phyloP scores from a whole-genome alignment of 345 rosid genomes.

The Dovyalis caffra region DNA sequence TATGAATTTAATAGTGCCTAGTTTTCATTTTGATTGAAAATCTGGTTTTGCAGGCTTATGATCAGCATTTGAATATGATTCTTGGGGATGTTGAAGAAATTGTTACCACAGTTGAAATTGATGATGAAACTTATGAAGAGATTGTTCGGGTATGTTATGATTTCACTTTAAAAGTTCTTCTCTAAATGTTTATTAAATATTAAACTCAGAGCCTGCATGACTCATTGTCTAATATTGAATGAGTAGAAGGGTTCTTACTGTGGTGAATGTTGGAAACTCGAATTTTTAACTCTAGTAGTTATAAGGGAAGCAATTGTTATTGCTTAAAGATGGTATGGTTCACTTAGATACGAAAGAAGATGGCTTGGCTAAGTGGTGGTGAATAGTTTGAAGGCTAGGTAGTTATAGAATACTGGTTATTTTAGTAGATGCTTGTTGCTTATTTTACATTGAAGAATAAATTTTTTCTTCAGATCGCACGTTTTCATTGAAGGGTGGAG shows the following conservation, averaged over 20 bases:
- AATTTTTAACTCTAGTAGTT: not conserved
- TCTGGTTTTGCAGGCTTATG: slow-evolving; percentile 73
- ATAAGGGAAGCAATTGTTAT: not conserved
- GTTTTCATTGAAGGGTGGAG: not conserved
- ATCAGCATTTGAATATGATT: slow-evolving; percentile 99
- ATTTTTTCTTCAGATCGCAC: not conserved
- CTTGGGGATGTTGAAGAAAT: slow-evolving; percentile 98
- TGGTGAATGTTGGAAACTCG: not conserved
- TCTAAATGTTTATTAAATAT: not conserved
- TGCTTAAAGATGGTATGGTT: not conserved
- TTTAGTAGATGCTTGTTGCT: not conserved
- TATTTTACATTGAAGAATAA: not conserved
- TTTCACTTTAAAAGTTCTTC: not conserved
- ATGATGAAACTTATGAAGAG: slow-evolving; percentile 98
- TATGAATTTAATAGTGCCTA: not conserved
- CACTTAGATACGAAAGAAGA: not conserved
- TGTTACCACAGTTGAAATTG: slow-evolving; percentile 94
- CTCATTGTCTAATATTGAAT: not conserved
- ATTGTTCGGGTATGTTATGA: slow-evolving; percentile 77
- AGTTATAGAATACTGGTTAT: not conserved
- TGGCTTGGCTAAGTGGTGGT: not conserved
- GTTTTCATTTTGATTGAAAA: not conserved
- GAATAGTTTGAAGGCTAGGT: not conserved
- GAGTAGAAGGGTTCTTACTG: not conserved
- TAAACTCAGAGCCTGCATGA: not conserved